Base-by-base conservation (phyloP, 73 alveolate species). In the Tetrahymena malaccensis region DNA sequence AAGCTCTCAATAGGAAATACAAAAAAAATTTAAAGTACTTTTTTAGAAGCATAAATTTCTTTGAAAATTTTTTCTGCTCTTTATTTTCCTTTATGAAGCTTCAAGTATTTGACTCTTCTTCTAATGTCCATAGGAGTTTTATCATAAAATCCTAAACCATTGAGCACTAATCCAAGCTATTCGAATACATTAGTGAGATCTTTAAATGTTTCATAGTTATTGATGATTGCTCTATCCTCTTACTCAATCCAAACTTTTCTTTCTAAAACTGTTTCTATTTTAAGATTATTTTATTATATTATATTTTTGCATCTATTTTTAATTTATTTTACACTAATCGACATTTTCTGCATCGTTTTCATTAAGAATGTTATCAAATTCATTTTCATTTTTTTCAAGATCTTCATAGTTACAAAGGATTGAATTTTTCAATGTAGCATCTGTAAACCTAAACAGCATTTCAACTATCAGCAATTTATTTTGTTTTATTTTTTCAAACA, bases 201-300 rank as follows among this genome's bases (percentile, higher is more conserved):
- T 57, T 97, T 96, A 93, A 96, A 98, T 38, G 95, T 85, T 37
- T 96, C 98, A 94, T 95, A 98, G 85, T 98, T 97, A 34, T 96
- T 97, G 27, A 97, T 96, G 31, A 98, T 85, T 9, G 96, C 94
- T 43, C 95, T 96, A 94, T 98, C 99, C 58, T 96, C 98, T 43
- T 96, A 97, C 85, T 94, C 96, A 4, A 98, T 94, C 99, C 99
- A 98, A 15, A 84, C 89, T 27, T 17, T 22, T n/a, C 43, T 85
- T n/a, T 84, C 44, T 10, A 34, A 40, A n/a, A 16, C 8, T 19
- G 85, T 31, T 31, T 37, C 37, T 94, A 57, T 21, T 84, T 95
- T 56, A 35, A 31, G 44, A 22, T 11, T 3, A 13, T 34, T 34
- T 33, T 27, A 37, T 44, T 94, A 57, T 15, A 10, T 85, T 25